These are phyloP conservation scores for Phycomyces nitens DNA, from an alignment of 192 early-diverging fungal species.

Conservation along the genomic window DNA sequence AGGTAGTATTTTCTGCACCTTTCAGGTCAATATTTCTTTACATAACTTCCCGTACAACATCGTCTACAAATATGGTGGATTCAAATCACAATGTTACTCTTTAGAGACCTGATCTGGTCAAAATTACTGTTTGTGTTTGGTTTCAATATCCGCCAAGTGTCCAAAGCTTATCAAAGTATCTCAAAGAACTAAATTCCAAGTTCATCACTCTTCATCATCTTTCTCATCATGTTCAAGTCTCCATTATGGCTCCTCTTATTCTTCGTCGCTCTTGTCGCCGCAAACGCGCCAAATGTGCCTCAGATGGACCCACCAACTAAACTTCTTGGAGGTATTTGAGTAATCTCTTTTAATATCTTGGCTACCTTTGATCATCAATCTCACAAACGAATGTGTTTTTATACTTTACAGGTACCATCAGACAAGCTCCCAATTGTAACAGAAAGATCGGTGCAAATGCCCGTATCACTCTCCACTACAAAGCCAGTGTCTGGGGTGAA, in stretches of 20 bases:
- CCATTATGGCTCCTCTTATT: neutral
- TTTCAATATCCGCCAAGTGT: neutral
- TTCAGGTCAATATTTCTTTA: too few relatives aligned
- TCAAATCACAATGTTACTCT: too few relatives aligned
- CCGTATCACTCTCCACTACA: constrained; percentile 17
- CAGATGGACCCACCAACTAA: constrained; percentile 12
- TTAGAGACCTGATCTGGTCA: too few relatives aligned
- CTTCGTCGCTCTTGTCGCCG: neutral
- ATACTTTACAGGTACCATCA: constrained; percentile 11
- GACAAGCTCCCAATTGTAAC: constrained; percentile 1
- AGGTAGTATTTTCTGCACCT: too few relatives aligned
- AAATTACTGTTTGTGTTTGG: too few relatives aligned
- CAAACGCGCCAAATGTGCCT: neutral
- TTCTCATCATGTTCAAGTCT: constrained; percentile 13
- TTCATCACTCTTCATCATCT: constrained; percentile 1
- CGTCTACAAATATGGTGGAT: too few relatives aligned
- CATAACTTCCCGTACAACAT: too few relatives aligned
- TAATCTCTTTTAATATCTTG: neutral
- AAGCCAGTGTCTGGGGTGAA: constrained; percentile 17
- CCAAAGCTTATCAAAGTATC: neutral
- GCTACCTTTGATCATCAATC: neutral
- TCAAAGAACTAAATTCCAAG: neutral
- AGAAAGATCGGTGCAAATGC: constrained; percentile 4
- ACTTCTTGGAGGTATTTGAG: constrained; percentile 14
- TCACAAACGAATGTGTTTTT: neutral